These are phyloP conservation scores for Lomentospora prolificans DNA, from an alignment of 2,329 filamentous ascomycete species.

Conservation along the genomic window DNA sequence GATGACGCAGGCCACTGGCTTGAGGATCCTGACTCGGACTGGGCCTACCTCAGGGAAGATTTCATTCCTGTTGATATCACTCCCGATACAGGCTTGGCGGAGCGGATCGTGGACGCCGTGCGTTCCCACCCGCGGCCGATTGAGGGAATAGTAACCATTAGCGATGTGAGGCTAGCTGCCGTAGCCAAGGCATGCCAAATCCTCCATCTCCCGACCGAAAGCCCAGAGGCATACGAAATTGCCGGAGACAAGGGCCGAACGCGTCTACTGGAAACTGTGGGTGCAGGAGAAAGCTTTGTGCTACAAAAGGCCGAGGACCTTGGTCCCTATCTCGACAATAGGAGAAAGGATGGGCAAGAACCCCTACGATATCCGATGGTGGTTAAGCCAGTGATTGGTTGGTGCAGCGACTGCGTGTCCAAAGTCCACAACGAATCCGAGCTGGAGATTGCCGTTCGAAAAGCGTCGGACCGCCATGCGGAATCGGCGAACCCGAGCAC, in stretches of 20 bases:
- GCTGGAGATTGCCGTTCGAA: conserved; percentile 16
- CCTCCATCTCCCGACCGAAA: conserved; percentile 22
- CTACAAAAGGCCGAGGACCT: conserved; percentile 13
- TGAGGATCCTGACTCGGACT: conserved; percentile 14
- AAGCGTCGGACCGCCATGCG: conserved; percentile 13
- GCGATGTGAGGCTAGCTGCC: conserved; percentile 18
- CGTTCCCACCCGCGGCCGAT: conserved; percentile 15
- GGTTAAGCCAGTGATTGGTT: conserved; percentile 26
- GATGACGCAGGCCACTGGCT: conserved; percentile 29
- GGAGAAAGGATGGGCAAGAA: neutral
- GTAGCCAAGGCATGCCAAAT: conserved; percentile 21
- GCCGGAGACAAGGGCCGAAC: conserved; percentile 22
- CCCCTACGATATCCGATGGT: conserved; percentile 20
- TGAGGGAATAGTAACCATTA: conserved; percentile 26
- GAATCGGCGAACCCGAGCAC: conserved; percentile 13
- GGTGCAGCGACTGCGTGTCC: conserved; percentile 21
- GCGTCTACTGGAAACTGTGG: conserved; percentile 14
- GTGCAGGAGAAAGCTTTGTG: conserved; percentile 11
- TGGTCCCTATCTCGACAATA: conserved; percentile 8
- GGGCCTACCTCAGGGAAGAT: conserved; percentile 20
- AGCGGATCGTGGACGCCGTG: conserved; percentile 21
- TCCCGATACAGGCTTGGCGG: conserved; percentile 16
- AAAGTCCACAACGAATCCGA: conserved; percentile 19
- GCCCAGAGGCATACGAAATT: conserved; percentile 17
- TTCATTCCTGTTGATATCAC: conserved; percentile 22